Conservation (phyloP, 2,329 filamentous ascomycete species). For the Hypoxylon sp. region DNA sequence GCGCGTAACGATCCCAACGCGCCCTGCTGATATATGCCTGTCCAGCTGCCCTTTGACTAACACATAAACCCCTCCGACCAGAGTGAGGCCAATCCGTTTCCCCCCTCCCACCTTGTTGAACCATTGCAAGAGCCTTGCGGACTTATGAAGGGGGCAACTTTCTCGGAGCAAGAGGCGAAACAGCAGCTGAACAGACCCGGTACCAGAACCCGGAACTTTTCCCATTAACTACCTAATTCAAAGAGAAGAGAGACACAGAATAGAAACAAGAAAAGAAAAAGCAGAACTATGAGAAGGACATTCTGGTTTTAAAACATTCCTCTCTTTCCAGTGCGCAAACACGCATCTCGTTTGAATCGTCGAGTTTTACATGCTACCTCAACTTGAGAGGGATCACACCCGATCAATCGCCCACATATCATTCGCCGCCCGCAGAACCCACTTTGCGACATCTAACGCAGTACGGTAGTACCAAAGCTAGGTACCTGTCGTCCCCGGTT, state of each 20-base stretch:
- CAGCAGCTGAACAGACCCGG: conserved; percentile 36
- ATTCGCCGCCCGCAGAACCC: conserved; percentile 30
- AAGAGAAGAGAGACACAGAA: conserved; percentile 15
- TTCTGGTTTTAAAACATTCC: conserved; percentile 24
- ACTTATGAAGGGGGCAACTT: conserved; percentile 42
- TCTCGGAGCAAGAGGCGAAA: conserved; percentile 42
- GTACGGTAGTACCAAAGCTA: conserved; percentile 33
- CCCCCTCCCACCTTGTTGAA: conserved; percentile 35
- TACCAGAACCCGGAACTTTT: conserved; percentile 28
- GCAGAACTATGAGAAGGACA: conserved; percentile 13
- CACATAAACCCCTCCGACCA: conserved; percentile 28
- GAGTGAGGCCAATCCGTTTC: conserved; percentile 31
- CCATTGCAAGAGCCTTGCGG: conserved; percentile 40
- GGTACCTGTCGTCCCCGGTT: conserved; percentile 38
- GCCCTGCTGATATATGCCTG: conserved; percentile 22
- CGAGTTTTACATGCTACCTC: conserved; percentile 14
- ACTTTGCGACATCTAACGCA: conserved; percentile 33
- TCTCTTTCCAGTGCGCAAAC: conserved; percentile 26
- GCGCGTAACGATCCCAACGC: conserved; percentile 25
- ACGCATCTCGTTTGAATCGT: conserved; percentile 27
- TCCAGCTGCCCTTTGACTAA: conserved; percentile 27
- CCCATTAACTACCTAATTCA: conserved; percentile 8
- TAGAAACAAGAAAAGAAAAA: conserved; percentile 14
- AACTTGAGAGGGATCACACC: conserved; percentile 18
- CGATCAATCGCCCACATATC: conserved; percentile 33